A percentile compares a stretch with the other conserved stretches of the same genome.
Evolutionary conservation across 2,329 filamentous ascomycete genomes (phyloP).

Genomic region (Fusarium metavorans): DNA sequence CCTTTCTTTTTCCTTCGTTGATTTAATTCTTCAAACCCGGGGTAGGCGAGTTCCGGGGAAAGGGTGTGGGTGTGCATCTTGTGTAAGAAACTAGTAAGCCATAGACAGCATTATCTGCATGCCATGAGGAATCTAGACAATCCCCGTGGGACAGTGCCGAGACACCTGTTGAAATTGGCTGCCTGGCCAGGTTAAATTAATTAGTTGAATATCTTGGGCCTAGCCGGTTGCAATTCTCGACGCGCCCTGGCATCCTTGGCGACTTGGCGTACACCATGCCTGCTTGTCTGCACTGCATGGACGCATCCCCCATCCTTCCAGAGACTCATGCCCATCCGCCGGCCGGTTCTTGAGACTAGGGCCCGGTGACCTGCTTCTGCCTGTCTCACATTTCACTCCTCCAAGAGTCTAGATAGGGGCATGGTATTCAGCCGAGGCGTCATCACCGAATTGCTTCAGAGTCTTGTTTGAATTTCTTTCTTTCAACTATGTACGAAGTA

Average conservation of each 20-base stretch:
- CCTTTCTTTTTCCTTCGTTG: too few species aligned
- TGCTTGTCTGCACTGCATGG: background rate
- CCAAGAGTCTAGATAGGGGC: background rate
- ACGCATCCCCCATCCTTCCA: background rate
- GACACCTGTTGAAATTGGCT: background rate
- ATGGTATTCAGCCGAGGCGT: background rate
- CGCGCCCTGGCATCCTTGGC: background rate
- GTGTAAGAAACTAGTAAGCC: background rate
- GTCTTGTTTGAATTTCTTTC: constrained; percentile 1
- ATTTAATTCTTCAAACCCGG: constrained; percentile 9
- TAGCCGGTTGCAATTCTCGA: background rate
- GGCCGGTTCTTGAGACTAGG: background rate
- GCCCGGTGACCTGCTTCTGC: background rate
- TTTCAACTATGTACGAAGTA: constrained; percentile 12
- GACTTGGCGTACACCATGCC: background rate
- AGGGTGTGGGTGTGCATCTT: background rate
- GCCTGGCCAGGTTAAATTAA: background rate
- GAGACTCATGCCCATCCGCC: background rate
- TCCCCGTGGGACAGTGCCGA: background rate
- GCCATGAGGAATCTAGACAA: background rate
- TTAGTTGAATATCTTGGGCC: background rate
- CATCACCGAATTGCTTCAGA: background rate
- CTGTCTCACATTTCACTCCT: background rate
- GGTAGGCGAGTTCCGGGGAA: constrained; percentile 1
- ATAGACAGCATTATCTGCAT: background rate